Percentiles rank a stretch among this genome's conserved stretches.
Evolutionary conservation across 768 basidiomycete species (phyloP).

Genomic region (Suillus decipiens): DNA sequence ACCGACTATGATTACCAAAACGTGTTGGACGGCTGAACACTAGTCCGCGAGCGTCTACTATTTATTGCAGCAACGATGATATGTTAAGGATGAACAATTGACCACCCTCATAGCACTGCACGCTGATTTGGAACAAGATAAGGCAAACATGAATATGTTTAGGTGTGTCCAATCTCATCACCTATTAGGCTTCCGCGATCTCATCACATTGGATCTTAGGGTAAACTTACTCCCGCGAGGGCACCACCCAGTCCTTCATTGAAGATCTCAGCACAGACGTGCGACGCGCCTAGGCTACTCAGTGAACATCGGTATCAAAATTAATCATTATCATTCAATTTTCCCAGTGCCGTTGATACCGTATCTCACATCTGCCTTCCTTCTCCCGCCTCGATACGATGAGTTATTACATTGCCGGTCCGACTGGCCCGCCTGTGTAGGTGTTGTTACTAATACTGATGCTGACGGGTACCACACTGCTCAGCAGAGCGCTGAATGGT

Average conservation of each 20-base stretch:
- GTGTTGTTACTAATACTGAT: background rate
- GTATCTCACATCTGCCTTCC: background rate
- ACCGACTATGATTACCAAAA: background rate
- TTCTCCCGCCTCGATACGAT: background rate
- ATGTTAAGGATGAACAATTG: background rate
- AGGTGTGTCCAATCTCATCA: background rate
- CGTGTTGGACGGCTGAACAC: background rate
- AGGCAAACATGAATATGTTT: background rate
- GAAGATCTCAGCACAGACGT: background rate
- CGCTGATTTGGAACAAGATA: background rate
- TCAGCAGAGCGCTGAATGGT: background rate
- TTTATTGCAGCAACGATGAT: background rate
- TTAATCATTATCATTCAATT: background rate
- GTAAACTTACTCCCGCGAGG: background rate
- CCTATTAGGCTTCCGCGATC: background rate
- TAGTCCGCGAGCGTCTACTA: conserved; percentile 6
- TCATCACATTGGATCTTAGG: conserved; percentile 1
- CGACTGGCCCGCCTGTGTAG: background rate
- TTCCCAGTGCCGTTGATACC: background rate
- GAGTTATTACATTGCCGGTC: background rate
- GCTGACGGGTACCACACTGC: background rate
- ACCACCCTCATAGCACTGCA: background rate
- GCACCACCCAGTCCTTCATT: background rate
- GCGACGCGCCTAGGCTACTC: background rate
- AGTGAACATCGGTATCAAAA: background rate